A percentile compares a stretch with the other conserved stretches of the same genome.
These are phyloP conservation scores for Phytophthora crassamura DNA, from an alignment of 352 stramenopile species.

Conservation along the genomic window DNA sequence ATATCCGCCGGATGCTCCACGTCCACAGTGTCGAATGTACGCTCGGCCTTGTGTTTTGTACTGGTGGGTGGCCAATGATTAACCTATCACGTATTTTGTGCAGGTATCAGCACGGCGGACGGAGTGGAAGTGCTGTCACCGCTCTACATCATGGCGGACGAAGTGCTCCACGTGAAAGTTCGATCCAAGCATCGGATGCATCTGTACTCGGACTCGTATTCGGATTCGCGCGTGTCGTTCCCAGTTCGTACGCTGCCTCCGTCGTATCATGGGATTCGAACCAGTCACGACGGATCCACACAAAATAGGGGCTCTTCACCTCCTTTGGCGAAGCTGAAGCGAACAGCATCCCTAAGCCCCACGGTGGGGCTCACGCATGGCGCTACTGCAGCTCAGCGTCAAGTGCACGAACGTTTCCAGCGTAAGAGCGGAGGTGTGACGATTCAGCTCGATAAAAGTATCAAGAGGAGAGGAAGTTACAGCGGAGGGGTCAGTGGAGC, in stretches of 20 bases:
- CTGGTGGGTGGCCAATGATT: neutral
- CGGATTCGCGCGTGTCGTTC: constrained; percentile 36
- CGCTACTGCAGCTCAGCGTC: constrained; percentile 36
- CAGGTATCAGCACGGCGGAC: constrained; percentile 62
- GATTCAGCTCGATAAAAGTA: constrained; percentile 13
- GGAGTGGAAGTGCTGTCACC: constrained; percentile 73
- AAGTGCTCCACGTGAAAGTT: constrained; percentile 75
- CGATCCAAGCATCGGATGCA: constrained; percentile 57
- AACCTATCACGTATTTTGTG: constrained; percentile 26
- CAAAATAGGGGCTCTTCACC: constrained; percentile 21
- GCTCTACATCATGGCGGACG: constrained; percentile 74
- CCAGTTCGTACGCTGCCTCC: constrained; percentile 29
- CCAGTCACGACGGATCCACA: constrained; percentile 18
- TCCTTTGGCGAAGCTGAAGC: constrained; percentile 28
- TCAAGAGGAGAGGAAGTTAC: constrained; percentile 37
- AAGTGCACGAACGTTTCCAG: constrained; percentile 35
- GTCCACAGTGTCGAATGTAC: constrained; percentile 71
- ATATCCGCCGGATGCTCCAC: constrained; percentile 74
- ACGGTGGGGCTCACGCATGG: constrained; percentile 32
- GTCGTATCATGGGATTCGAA: constrained; percentile 29
- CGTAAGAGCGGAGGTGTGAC: constrained; percentile 24
- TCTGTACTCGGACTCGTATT: constrained; percentile 35
- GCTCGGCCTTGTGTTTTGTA: neutral
- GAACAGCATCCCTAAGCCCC: constrained; percentile 28
- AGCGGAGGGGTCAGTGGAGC: constrained; percentile 19